phyloP scores from a whole-genome alignment of 1,284 basidiomycete genomes.

The Cutaneotrichosporon cavernicola region DNA sequence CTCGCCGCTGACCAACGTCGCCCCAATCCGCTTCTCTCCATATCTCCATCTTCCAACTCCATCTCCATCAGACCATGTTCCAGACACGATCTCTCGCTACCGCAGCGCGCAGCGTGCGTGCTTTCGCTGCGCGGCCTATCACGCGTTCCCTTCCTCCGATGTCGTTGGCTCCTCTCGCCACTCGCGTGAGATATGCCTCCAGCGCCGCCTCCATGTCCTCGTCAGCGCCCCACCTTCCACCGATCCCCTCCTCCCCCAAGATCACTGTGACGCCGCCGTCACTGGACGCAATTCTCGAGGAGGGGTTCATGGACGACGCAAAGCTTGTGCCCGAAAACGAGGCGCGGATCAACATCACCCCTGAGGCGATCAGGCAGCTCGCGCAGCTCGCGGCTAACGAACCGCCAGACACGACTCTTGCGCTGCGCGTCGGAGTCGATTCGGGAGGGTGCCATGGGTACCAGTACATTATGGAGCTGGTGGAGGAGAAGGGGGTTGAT shows the following conservation, averaged over 20 bases:
- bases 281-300: slow-evolving; percentile 43
- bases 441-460: slow-evolving; percentile 62
- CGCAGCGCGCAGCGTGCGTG: not conserved
- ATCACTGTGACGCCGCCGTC: slow-evolving; percentile 40
- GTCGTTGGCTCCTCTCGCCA: not conserved
- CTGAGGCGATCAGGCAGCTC: slow-evolving; percentile 50
- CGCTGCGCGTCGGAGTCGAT: slow-evolving; percentile 58
- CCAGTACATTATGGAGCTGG: slow-evolving; percentile 60
- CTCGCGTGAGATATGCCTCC: not conserved
- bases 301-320: slow-evolving; percentile 49
- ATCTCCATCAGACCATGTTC: not conserved
- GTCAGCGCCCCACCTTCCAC: not conserved
- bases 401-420: slow-evolving; percentile 37
- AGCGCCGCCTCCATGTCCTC: slow-evolving; percentile 3
- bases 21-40: not conserved
- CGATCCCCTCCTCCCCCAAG: slow-evolving; percentile 5
- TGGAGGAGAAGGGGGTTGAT: slow-evolving; percentile 53
- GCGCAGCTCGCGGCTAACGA: slow-evolving; percentile 50
- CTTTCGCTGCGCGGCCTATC: not conserved
- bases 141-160: not conserved
- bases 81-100: not conserved
- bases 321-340: slow-evolving; percentile 40
- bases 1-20: not conserved
- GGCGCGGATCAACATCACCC: slow-evolving; percentile 44
- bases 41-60: not conserved